A percentile compares a stretch with the other conserved stretches of the same genome.
Conservation (phyloP, 345 rosid genomes). For the Rhizophora apiculata region DNA sequence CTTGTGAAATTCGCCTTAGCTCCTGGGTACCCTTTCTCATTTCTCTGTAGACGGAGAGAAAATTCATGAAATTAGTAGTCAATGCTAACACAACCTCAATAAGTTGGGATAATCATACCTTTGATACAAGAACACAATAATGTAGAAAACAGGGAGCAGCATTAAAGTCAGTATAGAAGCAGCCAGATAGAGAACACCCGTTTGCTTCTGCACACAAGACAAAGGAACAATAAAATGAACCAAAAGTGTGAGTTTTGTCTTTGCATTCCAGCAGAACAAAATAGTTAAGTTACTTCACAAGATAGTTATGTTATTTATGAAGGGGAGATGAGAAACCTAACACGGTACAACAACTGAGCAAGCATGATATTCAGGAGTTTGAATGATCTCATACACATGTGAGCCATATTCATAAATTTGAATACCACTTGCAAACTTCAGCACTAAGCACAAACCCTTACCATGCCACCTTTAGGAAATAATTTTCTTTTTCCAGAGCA, state of each 20-base stretch:
- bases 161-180: constrained; percentile 73
- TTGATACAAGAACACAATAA: constrained; percentile 67
- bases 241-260: not conserved
- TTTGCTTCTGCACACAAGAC: constrained; percentile 54
- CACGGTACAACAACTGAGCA: constrained; percentile 2
- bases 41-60: constrained; percentile 45
- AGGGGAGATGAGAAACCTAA: not conserved
- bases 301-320: not conserved
- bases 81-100: constrained; percentile 3
- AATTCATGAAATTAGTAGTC: constrained; percentile 9
- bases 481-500: constrained; percentile 56
- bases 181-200: constrained; percentile 68
- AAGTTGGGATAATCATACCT: constrained; percentile 40
- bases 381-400: not conserved
- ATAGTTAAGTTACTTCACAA: not conserved
- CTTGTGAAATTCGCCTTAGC: constrained; percentile 61
- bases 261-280: not conserved
- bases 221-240: not conserved
- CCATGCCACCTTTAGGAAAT: constrained; percentile 87
- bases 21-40: constrained; percentile 70
- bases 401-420: constrained; percentile 1
- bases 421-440: constrained; percentile 10
- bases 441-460: constrained; percentile 24
- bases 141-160: constrained; percentile 85
- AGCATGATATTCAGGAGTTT: not conserved